Evolutionary conservation across 2,329 filamentous ascomycete species (phyloP), one percentile per base, ranked within the genome.

Genomic region (Ophiocordyceps australis): DNA sequence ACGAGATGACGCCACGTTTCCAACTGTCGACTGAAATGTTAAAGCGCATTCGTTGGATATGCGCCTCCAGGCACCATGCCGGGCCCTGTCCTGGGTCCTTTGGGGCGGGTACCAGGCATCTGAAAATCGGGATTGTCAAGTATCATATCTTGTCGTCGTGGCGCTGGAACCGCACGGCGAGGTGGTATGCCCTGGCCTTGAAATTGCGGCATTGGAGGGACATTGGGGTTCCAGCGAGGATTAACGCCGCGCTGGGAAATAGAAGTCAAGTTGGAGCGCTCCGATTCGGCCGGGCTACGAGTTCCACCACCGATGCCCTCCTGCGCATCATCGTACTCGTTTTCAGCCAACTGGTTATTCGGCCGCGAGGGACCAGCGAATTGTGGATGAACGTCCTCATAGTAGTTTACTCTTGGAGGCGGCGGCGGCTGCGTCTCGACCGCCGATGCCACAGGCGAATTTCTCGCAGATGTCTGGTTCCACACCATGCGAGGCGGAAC

Each of bases 361-460:
- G 24, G 39, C 29, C 32, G 45, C 32, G 32, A 36, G 27, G 50
- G 47, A 26, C 33, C 63, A 18, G 72, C 77, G 42, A 94, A 95
- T 29, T 74, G 78, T 23, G 86, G 83, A 36, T 93, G 83, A 9
- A 93, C 71, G 46, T 95, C 86, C 59, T 95, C 89, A 43, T 91
- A 92, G 52, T 95, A 95, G 33, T 65, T 53, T 38, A 41, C 54
- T 25, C 35, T 46, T 32, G 49, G 39, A 11, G 50, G 45, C 17
- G 27, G 30, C n/a, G 26, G 41, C 26, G 42, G 34, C 25, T 45
- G 41, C 22, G 40, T 32, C 25, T 50, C 54, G 17, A 60, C 43
- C 12, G 60, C 58, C 8, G 62, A 59, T n/a, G 54, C 40, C 20
- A 43, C 46, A 14, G 59, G 58, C n/a, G 54, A 59, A 36, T 45